Evolutionary conservation across 176 grass and related monocot species (phyloP), one percentile per base, ranked within the genome.

Genomic region (Chrysopogon serrulatus): DNA sequence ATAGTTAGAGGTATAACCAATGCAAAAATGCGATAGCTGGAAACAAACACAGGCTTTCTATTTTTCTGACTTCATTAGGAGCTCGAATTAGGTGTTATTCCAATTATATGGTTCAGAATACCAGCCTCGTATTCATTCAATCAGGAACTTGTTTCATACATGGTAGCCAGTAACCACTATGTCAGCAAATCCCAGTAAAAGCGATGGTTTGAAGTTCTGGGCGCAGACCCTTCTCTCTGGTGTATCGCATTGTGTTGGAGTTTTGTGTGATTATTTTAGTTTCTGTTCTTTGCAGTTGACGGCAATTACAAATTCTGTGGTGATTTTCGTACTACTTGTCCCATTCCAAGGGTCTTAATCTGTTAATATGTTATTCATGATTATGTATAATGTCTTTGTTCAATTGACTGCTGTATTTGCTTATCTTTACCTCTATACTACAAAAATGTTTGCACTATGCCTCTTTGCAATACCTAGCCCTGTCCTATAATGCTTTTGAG

Each of bases 61-160:
- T 24, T 43, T 79, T 62, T 18, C 49, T 30, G 40, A 81, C 9
- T 37, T 80, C 12, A 15, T 37, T 74, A 75, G 13, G 33, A 67
- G 24, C 33, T 80, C 37, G 5, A 37, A 39, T 74, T 84, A 68
- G n/a, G 48, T 84, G 34, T 60, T 80, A 48, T 65, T 79, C 76
- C 61, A 59, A 10, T 24, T 53, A 13, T 32, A 35, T 78, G 71
- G 23, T 51, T 44, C 57, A 30, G 2, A 66, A 78, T 67, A 73
- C 16, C 8, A 51, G 36, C 68, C 16, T 27, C 6, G 37, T 45
- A 44, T 84, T 13, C 14, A 19, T 59, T 85, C 63, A 30, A 26
- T 8, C 5, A 4, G 35, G n/a, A 15, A 23, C 23, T 28, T 0
- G 7, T 62, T 32, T 47, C 17, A 71, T 79, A 39, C 41, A 23